Base-by-base conservation (phyloP, 331 rosid species). In the Pyrus hybrid region DNA sequence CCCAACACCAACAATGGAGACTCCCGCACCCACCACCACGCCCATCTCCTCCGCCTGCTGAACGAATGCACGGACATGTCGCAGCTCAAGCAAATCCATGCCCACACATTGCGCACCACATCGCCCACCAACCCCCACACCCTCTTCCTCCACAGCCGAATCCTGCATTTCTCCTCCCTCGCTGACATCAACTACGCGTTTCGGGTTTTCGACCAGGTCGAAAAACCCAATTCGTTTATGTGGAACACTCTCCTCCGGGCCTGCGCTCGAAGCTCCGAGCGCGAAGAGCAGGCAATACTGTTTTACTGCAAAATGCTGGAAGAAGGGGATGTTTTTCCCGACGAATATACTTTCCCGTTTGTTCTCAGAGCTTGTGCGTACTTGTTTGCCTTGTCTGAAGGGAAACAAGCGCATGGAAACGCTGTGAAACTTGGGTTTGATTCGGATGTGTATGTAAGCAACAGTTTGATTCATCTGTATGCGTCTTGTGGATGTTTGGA, bases 211-310 rank as follows among this genome's bases (percentile, higher is more conserved):
- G 58, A 62, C 73, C 91, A 80, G 69, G 77, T 87, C 16, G 49
- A 67, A 2, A 65, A 63, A 43, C 93, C 91, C 58, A 91, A 91
- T 75, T 87, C 96, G 54, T 93, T 93, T 80, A 83, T 84, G 89
- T 93, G 98, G 96, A 93, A 93, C 81, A 86, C 90, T 68, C 93
- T 93, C 78, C 86, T 93, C 32, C 61, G 86, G 76, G 90, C 89
- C 62, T 84, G 89, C 63, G 89, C 98, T 0, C 83, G 91, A 74
- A 88, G 83, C 84, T 41, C 65, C 20, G 78, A 57, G 21, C 77
- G 51, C 41, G 87, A 88, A 77, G 43, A 56, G 63, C 64, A 72
- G 16, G 90, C 92, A 47, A 83, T 87, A 20, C 18, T 54, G 69
- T 83, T 89, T 11, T 91, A 83, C 86, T 71, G 14, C 53, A 66